Percentiles rank a stretch among this genome's conserved stretches.
These are phyloP conservation scores for Yamadazyma membranifaciens DNA, from an alignment of 1,139 yeast species.

Conservation along the genomic window DNA sequence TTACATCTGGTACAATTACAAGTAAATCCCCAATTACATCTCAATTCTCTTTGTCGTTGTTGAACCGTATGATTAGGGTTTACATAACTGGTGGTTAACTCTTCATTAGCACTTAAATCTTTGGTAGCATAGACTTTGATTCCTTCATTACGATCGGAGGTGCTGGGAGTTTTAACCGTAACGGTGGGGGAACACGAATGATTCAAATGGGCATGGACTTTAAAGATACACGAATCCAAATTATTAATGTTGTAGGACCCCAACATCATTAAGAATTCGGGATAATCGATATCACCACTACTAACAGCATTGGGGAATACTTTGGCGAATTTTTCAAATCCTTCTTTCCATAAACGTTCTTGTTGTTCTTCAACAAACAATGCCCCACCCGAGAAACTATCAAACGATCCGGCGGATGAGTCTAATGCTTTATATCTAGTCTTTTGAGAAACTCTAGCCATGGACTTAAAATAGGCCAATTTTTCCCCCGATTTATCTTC, in stretches of 20 bases:
- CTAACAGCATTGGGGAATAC: conserved; percentile 45
- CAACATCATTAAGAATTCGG: conserved; percentile 57
- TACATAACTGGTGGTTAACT: conserved; percentile 68
- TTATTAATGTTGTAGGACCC: conserved; percentile 78
- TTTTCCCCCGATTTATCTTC: conserved; percentile 45
- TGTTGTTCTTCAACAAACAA: conserved; percentile 54
- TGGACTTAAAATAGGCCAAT: conserved; percentile 49
- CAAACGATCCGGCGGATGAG: conserved; percentile 58
- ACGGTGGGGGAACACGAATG: conserved; percentile 78
- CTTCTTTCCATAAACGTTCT: conserved; percentile 61
- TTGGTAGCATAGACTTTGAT: conserved; percentile 59
- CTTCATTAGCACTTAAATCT: conserved; percentile 63
- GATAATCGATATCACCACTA: conserved; percentile 38
- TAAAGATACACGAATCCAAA: conserved; percentile 60
- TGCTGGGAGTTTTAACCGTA: conserved; percentile 47
- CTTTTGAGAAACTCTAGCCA: conserved; percentile 73
- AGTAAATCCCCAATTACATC: conserved; percentile 84
- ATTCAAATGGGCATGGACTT: conserved; percentile 68
- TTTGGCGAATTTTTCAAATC: conserved; percentile 46
- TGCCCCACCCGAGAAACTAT: conserved; percentile 48
- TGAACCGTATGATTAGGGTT: conserved; percentile 63
- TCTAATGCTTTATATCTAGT: conserved; percentile 59
- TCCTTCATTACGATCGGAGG: conserved; percentile 42
- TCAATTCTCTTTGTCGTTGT: conserved; percentile 62
- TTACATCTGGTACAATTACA: conserved; percentile 70